Percentiles rank a stretch among this genome's conserved stretches.
phyloP scores from a whole-genome alignment of 2,329 filamentous ascomycete genomes.

The Colletotrichum sp. region DNA sequence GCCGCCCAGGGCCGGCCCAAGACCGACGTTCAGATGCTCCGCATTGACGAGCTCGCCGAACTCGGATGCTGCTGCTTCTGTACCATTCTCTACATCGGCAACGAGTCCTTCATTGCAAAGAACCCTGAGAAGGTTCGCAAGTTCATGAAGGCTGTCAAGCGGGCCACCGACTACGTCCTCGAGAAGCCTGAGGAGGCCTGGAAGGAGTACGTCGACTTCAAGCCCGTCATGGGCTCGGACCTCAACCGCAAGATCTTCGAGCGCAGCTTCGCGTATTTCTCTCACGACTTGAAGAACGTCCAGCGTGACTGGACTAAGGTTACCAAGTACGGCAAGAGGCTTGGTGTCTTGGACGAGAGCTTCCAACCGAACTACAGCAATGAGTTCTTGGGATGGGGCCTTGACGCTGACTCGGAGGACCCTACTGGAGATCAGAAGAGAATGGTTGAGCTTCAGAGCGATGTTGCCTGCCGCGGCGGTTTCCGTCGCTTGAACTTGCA shows the following conservation, averaged over 20 bases:
- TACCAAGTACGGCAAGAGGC: slow-evolving; percentile 75
- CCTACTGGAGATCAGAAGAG: slow-evolving; percentile 76
- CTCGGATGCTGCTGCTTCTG: slow-evolving; percentile 87
- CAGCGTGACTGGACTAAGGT: slow-evolving; percentile 78
- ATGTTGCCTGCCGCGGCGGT: slow-evolving; percentile 68
- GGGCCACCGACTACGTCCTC: slow-evolving; percentile 74
- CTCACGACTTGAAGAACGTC: slow-evolving; percentile 76
- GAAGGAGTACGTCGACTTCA: slow-evolving; percentile 72
- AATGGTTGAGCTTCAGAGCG: slow-evolving; percentile 72
- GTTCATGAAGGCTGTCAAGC: slow-evolving; percentile 76
- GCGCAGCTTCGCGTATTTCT: slow-evolving; percentile 79
- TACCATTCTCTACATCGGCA: slow-evolving; percentile 80
- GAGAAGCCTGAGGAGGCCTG: slow-evolving; percentile 66
- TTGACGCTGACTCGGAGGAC: slow-evolving; percentile 68
- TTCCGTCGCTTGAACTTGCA: slow-evolving; percentile 54
- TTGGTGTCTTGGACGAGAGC: slow-evolving; percentile 66
- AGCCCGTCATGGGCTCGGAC: slow-evolving; percentile 69
- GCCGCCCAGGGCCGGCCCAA: slow-evolving; percentile 63
- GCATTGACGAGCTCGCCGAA: slow-evolving; percentile 80
- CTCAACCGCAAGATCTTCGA: slow-evolving; percentile 83
- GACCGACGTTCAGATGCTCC: slow-evolving; percentile 77
- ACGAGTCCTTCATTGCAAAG: slow-evolving; percentile 70
- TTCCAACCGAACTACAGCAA: slow-evolving; percentile 81
- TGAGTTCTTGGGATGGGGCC: slow-evolving; percentile 67
- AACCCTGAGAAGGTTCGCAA: slow-evolving; percentile 69